Base-by-base conservation (phyloP, 805 yeast genomes). In the Barnettozyma siamensis region DNA sequence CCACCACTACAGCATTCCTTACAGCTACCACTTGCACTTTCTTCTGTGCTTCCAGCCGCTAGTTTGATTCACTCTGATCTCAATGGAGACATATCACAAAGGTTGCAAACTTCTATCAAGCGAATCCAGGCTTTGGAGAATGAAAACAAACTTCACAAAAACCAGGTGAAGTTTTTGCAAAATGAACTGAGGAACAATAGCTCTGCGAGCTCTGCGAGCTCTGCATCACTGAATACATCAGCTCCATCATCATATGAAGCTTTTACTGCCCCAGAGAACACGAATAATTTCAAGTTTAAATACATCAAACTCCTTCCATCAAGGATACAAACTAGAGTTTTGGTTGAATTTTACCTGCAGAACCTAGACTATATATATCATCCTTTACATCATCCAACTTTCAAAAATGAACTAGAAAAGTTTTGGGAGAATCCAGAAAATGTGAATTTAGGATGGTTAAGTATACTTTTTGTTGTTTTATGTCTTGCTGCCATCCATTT, bases 321-420 rank as follows among this genome's bases (percentile, higher is more conserved):
- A 26, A 53, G 44, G 37, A 46, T 46, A 12, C 58, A 54, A 23
- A 52, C 57, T 1, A 50, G 45, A 27, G 31, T 55, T 11, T 31
- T 57, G 3, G 55, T 55, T 9, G 58, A 57, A 18, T 55, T 55
- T 33, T 58, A 58, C 31, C 37, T 58, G 28, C 50, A 47, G 17
- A 50, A 58, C 37, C 43, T 58, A 24, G 62, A 58, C 35, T 58
- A 55, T 46, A 54, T 58, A 20, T 56, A 57, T 35, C 62, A 57
- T 40, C 57, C 62, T 4, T 26, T 58, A 11, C 62, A 58, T 33
- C 60, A 57, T 44, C 61, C 60, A 19, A 37, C 54, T 2, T 58
- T 58, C 37, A 45, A 38, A 15, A 35, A 24, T 13, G 40, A 48
- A 5, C 21, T 53, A 21, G 51, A 48, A 21, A 24, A 34, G 11